Evolutionary conservation across 768 basidiomycete species (phyloP), one percentile per base, ranked within the genome.

Genomic region (Tulasnella sp.): DNA sequence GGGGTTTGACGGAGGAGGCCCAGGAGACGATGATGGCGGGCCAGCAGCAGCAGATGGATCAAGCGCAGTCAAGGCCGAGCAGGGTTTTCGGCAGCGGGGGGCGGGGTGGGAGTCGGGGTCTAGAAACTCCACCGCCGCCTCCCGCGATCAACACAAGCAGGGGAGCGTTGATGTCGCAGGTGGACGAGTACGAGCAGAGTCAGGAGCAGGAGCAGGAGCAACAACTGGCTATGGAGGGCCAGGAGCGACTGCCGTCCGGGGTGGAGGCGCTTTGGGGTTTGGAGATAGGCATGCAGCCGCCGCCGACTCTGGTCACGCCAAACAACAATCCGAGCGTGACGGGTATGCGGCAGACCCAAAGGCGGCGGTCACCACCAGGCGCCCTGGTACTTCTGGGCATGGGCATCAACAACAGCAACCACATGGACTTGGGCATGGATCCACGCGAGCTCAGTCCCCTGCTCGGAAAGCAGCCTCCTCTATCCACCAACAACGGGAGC

Each of bases 71-170:
- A 43, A 43, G 12, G 48, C 49, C 49, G 57, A 59, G 57, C 57
- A 50, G 57, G 57, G 57, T 59, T 59, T 59, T 59, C 57, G 48
- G 48, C 45, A 59, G 57, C 57, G 57, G 57, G 57, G 42, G 57
- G 57, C 17, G 25, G 57, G 48, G 45, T 59, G 31, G 49, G 57
- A 59, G 57, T 46, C 48, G 57, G 57, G 48, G 54, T 56, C 44
- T 56, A 42, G 57, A 31, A 27, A 59, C 49, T 49, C 57, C 46
- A 59, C 31, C 46, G 45, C 57, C 57, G 41, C 57, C 57, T 59
- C 57, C 57, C 57, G 57, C 57, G 57, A 59, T 41, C 27, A 51
- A 30, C 45, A 59, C 46, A 31, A 49, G 24, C 25, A 48, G 27
- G 19, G 21, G 19, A n/a, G n/a, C 46, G 46, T 38, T 38, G 46